Base-by-base conservation (phyloP, 2,329 filamentous ascomycete genomes). In the Ceratocystis eucalypticola region DNA sequence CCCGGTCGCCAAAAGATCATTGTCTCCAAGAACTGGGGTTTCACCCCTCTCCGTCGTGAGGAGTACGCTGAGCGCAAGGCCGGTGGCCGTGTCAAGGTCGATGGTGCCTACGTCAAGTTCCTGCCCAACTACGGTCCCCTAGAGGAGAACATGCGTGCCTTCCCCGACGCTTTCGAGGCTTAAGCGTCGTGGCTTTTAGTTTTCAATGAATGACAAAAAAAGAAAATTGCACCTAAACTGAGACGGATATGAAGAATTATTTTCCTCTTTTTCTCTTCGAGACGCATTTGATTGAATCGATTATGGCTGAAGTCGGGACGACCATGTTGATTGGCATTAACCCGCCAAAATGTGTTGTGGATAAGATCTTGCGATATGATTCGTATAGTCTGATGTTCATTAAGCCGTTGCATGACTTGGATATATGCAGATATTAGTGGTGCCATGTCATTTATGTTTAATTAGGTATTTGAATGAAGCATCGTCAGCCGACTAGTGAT, bases 1-100 rank as follows among this genome's bases (percentile, higher is more conserved):
- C 94, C 94, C 73, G 94, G 94, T 80, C 93, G 94, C 82, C 94
- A 99, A 87, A 99, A 99, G 91, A 97, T 99, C 84, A 96, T 99
- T 76, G 88, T 97, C 82, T 95, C 89, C 85, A 99, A 97, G 91
- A 99, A 99, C 88, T 99, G 94, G 94, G 94, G 94, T 74, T 99
- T 99, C 89, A 99, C 94, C 70, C 92, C 92, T 77, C 90, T 99
- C 75, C 88, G 91, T 76, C 92, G 94, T 75, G 94, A 97, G 74
- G 94, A 99, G 80, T 99, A 97, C 84, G 83, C 96, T 77, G 86
- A 91, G 80, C 89, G 93, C 84, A 95, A 96, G 86, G 84, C 91
- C 77, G 88, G 88, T 75, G 94, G 94, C 77, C 88, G 86, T 77
- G 88, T 99, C 82, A 90, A 93, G 85, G 88, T 95, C 74, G 94